A percentile compares a stretch with the other conserved stretches of the same genome.
Evolutionary conservation across 129 eudicot genomes (phyloP).

Genomic region (Helichrysum umbraculigerum): DNA sequence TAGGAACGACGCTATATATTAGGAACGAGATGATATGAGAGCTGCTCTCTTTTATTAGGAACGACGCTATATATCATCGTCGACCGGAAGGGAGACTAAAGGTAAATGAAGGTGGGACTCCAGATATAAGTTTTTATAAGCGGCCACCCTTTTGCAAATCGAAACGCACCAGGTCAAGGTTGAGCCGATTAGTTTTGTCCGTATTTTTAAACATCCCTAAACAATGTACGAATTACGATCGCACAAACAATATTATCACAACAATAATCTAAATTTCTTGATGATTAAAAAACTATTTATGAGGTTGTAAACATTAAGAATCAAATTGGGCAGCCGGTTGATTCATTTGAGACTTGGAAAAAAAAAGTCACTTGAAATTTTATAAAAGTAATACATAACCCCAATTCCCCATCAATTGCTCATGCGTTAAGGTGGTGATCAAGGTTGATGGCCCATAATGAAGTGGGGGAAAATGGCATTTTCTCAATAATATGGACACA

Average conservation of each 20-base stretch:
- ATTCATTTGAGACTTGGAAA: no score
- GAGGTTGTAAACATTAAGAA: neutral
- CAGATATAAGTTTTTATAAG: no score
- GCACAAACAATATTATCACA: neutral
- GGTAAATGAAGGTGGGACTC: no score
- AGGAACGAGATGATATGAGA: no score
- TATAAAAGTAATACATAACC: neutral
- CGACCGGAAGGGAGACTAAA: no score
- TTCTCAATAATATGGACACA: constrained; percentile 30
- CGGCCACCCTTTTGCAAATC: neutral
- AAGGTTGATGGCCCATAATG: constrained; percentile 30
- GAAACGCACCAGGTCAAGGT: neutral
- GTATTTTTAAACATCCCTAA: neutral
- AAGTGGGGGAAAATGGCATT: constrained; percentile 24
- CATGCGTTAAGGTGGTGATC: constrained; percentile 15
- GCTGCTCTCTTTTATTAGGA: no score
- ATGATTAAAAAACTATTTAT: neutral
- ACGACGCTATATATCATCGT: no score
- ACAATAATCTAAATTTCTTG: neutral
- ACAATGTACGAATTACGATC: neutral
- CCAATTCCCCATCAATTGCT: neutral
- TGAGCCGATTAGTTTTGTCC: neutral
- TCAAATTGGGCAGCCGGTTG: neutral
- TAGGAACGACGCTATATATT: no score
- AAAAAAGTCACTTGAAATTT: neutral